These are phyloP conservation scores for Scenedesmus sp. DNA, from an alignment of 163 green algal genomes.

Conservation along the genomic window DNA sequence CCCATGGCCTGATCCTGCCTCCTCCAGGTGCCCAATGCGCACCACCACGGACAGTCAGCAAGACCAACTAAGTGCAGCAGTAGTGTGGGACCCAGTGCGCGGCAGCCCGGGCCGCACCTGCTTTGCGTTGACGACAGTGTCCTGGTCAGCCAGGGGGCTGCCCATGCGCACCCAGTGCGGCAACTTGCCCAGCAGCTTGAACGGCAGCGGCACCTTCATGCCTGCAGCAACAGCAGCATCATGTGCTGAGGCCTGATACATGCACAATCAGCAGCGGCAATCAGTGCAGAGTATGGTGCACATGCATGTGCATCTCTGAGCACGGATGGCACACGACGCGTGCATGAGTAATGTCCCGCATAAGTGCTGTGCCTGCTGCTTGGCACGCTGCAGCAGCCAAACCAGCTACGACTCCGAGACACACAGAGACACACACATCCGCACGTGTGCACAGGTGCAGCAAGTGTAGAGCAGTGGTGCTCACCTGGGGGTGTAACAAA, in stretches of 20 bases:
- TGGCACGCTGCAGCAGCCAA: too few relatives aligned
- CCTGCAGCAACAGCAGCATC: slow-evolving; percentile 31
- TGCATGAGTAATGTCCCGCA: too few relatives aligned
- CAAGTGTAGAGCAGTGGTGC: not conserved
- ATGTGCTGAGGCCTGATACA: too few relatives aligned
- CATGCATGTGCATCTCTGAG: too few relatives aligned
- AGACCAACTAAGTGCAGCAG: not conserved
- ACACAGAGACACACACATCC: too few relatives aligned
- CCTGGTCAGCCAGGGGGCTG: slow-evolving; percentile 48
- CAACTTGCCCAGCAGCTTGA: slow-evolving; percentile 43
- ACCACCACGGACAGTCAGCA: not conserved
- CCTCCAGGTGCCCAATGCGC: too few relatives aligned
- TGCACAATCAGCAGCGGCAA: not conserved
- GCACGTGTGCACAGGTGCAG: not conserved
- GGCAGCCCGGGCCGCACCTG: slow-evolving; percentile 17
- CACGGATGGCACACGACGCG: too few relatives aligned
- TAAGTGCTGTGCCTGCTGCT: too few relatives aligned
- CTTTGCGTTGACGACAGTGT: slow-evolving; percentile 59
- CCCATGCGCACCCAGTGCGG: slow-evolving; percentile 55
- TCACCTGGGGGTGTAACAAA: not conserved
- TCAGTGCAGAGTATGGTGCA: too few relatives aligned
- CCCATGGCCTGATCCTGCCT: not conserved
- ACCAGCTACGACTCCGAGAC: too few relatives aligned
- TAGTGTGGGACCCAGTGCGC: too few relatives aligned
- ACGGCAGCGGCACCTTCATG: not conserved